Evolutionary conservation across 208 protist genomes (phyloP), one percentile per base, ranked within the genome.

Genomic region (Leishmania mexicana): DNA sequence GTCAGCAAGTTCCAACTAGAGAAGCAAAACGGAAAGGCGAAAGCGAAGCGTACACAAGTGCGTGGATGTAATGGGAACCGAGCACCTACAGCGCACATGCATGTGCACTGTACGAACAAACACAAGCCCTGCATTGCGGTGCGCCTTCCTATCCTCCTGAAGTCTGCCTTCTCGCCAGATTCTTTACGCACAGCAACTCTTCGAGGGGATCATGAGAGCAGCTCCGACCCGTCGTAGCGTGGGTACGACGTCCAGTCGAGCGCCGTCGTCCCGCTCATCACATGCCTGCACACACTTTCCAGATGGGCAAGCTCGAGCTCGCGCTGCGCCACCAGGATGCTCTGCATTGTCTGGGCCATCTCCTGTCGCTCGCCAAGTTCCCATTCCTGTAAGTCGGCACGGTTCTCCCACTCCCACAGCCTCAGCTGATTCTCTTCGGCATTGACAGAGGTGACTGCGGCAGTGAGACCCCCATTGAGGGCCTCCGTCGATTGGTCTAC

Each of bases 191-290:
- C 28, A 35, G 24, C 45, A 7, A 3, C 13, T 6, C 53, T 47
- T 49, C 4, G 28, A n/a, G 58, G 54, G 15, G 40, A 8, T 45
- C 40, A 53, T 24, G 40, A 53, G 35, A 38, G 31, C 38, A 78
- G 3, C 7, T 31, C 13, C 35, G n/a, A 0, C 1, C 1, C n/a
- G 24, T 81, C 76, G 51, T 90, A 90, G 3, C 64, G 35, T 15
- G 57, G 73, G 76, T 93, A 95, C 13, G 78, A 80, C n/a, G 62
- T 8, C 84, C 83, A 88, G 3, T 90, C 80, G 19, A 95, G 81
- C 1, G 84, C 85, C 3, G 76, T 83, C 13, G 87, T 76, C 1
- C 74, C 81, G 28, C 68, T 65, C 58, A 92, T 68, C 74, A 90
- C 87, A 0, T 80, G 82, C 24, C 47, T 35, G 72, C 88, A 90